Evolutionary conservation across 768 basidiomycete genomes (phyloP), one percentile per base, ranked within the genome.

Genomic region (Termitomyces sp.): DNA sequence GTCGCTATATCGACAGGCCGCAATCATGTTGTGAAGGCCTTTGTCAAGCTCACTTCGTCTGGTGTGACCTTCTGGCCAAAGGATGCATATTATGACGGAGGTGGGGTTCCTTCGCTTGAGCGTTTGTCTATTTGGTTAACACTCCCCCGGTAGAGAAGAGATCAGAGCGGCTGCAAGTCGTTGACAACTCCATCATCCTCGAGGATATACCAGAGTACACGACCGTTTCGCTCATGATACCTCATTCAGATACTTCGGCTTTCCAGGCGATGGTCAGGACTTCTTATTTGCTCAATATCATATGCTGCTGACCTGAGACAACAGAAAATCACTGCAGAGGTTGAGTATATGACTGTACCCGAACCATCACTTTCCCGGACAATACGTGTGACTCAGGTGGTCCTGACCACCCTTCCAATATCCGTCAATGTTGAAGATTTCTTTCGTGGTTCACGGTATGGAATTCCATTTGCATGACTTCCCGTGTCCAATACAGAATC

Each of bases 391-490:
- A 78, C 82, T 13, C 80, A 82, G 58, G 71, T 79, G 2, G 76
- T 95, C 4, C 77, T 81, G 14, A 85, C 88, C 7, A 80, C 88
- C 0, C 77, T 98, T 4, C 95, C 96, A 0, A 78, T 99, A 47
- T 84, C 89, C 3, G 91, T 98, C 59, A 97, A 95, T 59, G 96
- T 98, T 0, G 91, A 98, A 72, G 97, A 99, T 70, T 95, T 93
- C 72, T 98, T 98, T 78, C 85, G 96, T 23, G 88, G 89, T 30
- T 78, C 84, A 57, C 87, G 85, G 96, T 94, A 51, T n/a, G 52
- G 32, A 32, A 18, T n/a, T 40, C 38, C 26, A 18, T 28, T 6
- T 26, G 43, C 16, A 13, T n/a, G 10, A 43, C 20, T 38, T 16
- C 33, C 13, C 13, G 10, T 49, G 10, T 40, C 18, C 28, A 23